Evolutionary conservation across 441 rosid species (phyloP), one percentile per base, ranked within the genome.

Genomic region (Pelargonium fulgidum): DNA sequence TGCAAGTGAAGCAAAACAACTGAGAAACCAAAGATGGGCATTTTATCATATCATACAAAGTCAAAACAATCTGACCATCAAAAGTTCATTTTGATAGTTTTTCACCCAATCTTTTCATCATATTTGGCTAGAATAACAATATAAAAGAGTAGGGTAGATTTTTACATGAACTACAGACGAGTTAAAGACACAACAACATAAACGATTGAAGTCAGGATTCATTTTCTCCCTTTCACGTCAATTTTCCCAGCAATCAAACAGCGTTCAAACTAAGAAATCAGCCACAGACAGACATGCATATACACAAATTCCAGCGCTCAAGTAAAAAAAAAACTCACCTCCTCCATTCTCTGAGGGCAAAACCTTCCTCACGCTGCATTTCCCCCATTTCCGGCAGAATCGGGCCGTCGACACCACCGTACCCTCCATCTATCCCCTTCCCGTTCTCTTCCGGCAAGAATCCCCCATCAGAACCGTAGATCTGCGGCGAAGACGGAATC

Each of bases 341-440:
- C 85, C 95, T 81, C 95, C 91, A 91, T 68, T 91, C 91, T 63
- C 85, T 79, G 48, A 90, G 84, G 68, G 89, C 85, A 42, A 78
- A 62, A 12, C 93, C 89, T 67, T 87, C 90, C 73, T 85, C 93
- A 1, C 82, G 76, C 64, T 26, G 82, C 87, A 87, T 85, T 42
- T 87, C 87, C 20, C 74, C 41, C 5, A 85, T 87, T 8, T 86
- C 84, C 19, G 87, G 92, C 66, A 84, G 74, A 68, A 84, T 75
- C 42, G 96, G 85, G 45, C 87, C 93, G 65, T 84, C 85, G 11
- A 70, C 80, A 58, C 80, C 81, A 50, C 87, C 93, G 67, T 84
- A 84, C 14, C 70, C 80, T 64, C 80, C 81, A 50, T 61, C 80
- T 24, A 80, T 68, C 0, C 48, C 86, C 41, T 52, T 74, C 1